Base-by-base conservation (phyloP, 495 filamentous ascomycete genomes). In the Neurospora discreta region DNA sequence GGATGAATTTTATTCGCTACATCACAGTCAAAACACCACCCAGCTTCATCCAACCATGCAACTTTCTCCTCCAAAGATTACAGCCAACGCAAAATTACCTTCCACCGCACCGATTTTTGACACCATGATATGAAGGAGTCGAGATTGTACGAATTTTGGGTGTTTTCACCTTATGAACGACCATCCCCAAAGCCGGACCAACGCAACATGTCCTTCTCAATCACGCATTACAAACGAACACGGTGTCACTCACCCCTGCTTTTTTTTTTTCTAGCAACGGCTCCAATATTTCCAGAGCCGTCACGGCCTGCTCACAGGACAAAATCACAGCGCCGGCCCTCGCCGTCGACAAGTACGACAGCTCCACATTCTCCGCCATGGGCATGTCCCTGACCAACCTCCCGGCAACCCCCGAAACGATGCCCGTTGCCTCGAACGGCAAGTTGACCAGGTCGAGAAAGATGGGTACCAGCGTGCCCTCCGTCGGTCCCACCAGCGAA, bases 311-410 rank as follows among this genome's bases (percentile, higher is more conserved):
- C 72, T 90, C 87, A 76, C 89, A 86, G 1, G 87, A 87, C 71
- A 99, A 87, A 74, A 99, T 92, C 10, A 99, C 95, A 3, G 93
- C 95, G 7, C 95, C 95, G 0, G 95, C 93, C 58, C 91, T 87
- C 15, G 93, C 93, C 3, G 95, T 98, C 74, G 89, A 92, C 71
- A 98, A 83, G 76, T 97, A 99, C 72, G 90, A 92, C 83, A 99
- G 90, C 81, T 97, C 95, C n/a, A 93, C 86, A 26, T 86, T 85
- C n/a, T 83, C 83, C 16, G 76, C 70, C 75, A 85, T 86, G 23
- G 74, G 70, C 83, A 87, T 83, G 71, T 86, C 85, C 71, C 80
- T 87, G 2, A 92, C 91, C 46, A 97, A 84, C 73, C 87, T 87
- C 16, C 93, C 91, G 1, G 94, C 94, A 23, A 98, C 92, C 9